Evolutionary conservation across 2,329 filamentous ascomycete species (phyloP).

Genomic region (Alternaria hordeiaustralica): DNA sequence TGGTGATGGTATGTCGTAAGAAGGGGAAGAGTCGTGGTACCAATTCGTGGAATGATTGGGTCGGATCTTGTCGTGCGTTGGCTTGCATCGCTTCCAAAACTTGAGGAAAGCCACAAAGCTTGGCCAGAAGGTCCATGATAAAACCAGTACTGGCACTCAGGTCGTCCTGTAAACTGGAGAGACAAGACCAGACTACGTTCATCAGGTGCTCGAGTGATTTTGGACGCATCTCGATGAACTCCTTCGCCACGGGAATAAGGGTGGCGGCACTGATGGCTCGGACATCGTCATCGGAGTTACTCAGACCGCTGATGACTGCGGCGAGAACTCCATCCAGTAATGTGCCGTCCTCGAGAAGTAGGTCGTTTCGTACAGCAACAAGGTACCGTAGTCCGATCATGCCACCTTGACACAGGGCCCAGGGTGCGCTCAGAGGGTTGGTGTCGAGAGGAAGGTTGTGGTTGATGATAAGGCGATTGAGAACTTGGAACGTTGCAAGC

Average conservation of each 20-base stretch:
- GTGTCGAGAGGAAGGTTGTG: slow-evolving; percentile 64
- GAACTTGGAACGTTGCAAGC: slow-evolving; percentile 79
- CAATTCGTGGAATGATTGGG: slow-evolving; percentile 88
- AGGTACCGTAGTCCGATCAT: slow-evolving; percentile 97
- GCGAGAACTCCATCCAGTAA: slow-evolving; percentile 92
- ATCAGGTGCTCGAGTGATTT: slow-evolving; percentile 80
- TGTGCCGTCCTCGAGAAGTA: slow-evolving; percentile 80
- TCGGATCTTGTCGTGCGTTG: slow-evolving; percentile 78
- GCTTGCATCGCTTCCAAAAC: slow-evolving; percentile 92
- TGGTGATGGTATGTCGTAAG: slow-evolving; percentile 94
- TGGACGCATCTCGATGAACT: slow-evolving; percentile 87
- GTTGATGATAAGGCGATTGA: slow-evolving; percentile 92
- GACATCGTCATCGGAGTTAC: slow-evolving; percentile 92
- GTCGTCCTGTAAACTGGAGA: slow-evolving; percentile 96
- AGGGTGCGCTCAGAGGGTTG: slow-evolving; percentile 69
- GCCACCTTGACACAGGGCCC: slow-evolving; percentile 96
- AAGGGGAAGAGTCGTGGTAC: slow-evolving; percentile 96
- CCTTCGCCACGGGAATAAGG: slow-evolving; percentile 91
- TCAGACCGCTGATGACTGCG: slow-evolving; percentile 93
- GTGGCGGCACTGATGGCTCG: slow-evolving; percentile 97
- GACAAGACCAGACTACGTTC: slow-evolving; percentile 95
- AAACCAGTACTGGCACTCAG: slow-evolving; percentile 96
- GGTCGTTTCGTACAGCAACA: slow-evolving; percentile 90
- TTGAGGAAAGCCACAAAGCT: slow-evolving; percentile 91
- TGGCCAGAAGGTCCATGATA: slow-evolving; percentile 97